phyloP scores from a whole-genome alignment of 495 filamentous ascomycete genomes.

The Cairneyella variabilis region DNA sequence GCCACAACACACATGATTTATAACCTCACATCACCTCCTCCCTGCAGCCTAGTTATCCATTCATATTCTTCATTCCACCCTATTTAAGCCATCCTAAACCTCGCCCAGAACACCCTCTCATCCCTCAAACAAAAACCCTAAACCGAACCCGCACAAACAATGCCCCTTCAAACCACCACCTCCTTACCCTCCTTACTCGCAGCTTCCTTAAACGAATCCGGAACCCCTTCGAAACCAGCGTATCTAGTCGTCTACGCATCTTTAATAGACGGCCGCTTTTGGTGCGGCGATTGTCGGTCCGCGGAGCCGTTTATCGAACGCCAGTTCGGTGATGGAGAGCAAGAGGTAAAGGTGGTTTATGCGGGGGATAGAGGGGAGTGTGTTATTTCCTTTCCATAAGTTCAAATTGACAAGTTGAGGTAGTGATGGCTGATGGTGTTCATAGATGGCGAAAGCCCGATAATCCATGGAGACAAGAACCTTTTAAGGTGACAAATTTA shows the following conservation, averaged over 20 bases:
- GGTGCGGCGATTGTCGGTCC: constrained; percentile 18
- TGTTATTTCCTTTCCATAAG: background rate
- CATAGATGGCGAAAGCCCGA: constrained; percentile 9
- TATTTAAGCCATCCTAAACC: too few species aligned
- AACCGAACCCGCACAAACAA: too few species aligned
- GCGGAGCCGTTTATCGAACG: constrained; percentile 13
- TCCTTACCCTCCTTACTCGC: constrained; percentile 4
- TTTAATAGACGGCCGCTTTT: constrained; percentile 1
- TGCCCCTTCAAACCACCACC: constrained; percentile 12
- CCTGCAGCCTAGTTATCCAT: too few species aligned
- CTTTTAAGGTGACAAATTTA: constrained; percentile 12
- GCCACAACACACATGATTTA: too few species aligned
- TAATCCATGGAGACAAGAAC: constrained; percentile 19
- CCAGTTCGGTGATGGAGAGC: constrained; percentile 9
- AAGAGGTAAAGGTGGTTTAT: constrained; percentile 10
- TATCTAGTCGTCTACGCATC: constrained; percentile 17
- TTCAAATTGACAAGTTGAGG: background rate
- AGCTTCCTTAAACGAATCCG: background rate
- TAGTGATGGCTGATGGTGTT: background rate
- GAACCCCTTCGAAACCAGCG: background rate
- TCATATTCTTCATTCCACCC: too few species aligned
- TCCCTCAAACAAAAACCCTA: too few species aligned
- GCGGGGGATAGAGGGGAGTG: constrained; percentile 12
- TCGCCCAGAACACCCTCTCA: too few species aligned
- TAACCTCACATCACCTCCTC: too few species aligned